Conservation (phyloP, 345 rosid genomes). For the Arabis alpina region DNA sequence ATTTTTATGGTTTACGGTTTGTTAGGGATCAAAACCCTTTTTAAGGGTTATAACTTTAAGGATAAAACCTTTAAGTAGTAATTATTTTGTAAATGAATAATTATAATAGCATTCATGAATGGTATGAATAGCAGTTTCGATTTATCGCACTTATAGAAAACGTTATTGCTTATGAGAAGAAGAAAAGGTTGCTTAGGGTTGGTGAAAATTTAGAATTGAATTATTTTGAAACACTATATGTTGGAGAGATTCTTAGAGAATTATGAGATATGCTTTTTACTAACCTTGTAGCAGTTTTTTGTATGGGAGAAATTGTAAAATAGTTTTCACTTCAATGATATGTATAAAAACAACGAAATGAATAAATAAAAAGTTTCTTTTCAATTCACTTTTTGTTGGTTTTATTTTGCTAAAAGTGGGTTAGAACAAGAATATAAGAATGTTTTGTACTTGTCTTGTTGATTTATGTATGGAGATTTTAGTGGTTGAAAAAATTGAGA, state of each 20-base stretch:
- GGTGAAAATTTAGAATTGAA: slow-evolving; percentile 25
- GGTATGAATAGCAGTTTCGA: background rate
- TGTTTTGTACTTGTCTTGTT: slow-evolving; percentile 25
- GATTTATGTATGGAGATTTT: background rate
- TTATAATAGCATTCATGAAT: slow-evolving; percentile 1
- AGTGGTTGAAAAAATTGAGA: slow-evolving; percentile 7
- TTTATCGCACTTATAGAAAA: slow-evolving; percentile 12
- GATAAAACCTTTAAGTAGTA: too few relatives aligned
- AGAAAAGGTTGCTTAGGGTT: slow-evolving; percentile 31
- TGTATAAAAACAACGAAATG: slow-evolving; percentile 33
- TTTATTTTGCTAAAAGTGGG: slow-evolving; percentile 19
- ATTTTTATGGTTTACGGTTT: too few relatives aligned
- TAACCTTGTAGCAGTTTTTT: slow-evolving; percentile 35
- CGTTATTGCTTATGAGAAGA: background rate
- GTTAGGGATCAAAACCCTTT: too few relatives aligned
- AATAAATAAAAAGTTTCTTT: slow-evolving; percentile 20
- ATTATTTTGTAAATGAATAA: too few relatives aligned
- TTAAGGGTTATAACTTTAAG: too few relatives aligned
- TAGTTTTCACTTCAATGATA: slow-evolving; percentile 19
- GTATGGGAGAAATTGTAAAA: slow-evolving; percentile 28
- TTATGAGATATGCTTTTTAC: slow-evolving; percentile 12
- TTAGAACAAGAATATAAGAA: slow-evolving; percentile 17
- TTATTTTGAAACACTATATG: slow-evolving; percentile 25
- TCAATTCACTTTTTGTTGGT: slow-evolving; percentile 15
- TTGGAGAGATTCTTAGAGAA: slow-evolving; percentile 33